Conservation (phyloP, 2,329 filamentous ascomycete genomes). For the Aspergillus fijiensis region DNA sequence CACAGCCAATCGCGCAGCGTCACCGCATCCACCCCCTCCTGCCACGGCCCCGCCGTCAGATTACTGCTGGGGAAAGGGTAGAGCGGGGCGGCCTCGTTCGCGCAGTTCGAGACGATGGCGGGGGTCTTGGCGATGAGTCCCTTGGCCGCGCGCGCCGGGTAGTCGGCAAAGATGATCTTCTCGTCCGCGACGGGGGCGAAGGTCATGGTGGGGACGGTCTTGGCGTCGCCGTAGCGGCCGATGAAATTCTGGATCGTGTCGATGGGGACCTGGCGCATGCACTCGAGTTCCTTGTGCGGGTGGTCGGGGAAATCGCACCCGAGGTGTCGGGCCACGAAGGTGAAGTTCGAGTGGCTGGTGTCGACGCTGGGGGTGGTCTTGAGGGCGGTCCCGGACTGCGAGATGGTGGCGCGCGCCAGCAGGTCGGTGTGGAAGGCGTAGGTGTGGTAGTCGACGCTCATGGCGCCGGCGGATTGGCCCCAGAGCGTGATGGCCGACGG, state of each 20-base stretch:
- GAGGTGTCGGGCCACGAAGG: neutral
- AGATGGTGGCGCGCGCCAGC: neutral
- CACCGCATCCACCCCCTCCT: neutral
- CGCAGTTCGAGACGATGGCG: conserved; percentile 1
- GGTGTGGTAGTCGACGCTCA: conserved; percentile 3
- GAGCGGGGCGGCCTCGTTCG: neutral
- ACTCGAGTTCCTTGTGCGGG: neutral
- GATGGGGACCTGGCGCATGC: conserved; percentile 1
- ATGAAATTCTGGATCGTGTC: neutral
- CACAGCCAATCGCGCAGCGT: neutral
- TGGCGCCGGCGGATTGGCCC: conserved; percentile 1
- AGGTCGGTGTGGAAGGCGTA: neutral
- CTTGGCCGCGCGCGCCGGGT: neutral
- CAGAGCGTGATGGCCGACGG: neutral
- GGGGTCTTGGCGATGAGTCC: neutral
- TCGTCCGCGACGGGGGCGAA: conserved; percentile 1
- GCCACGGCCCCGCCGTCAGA: neutral
- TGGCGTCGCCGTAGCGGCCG: neutral
- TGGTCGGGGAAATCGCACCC: neutral
- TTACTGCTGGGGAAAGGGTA: neutral
- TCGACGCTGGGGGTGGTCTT: neutral
- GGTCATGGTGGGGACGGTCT: neutral
- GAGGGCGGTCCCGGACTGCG: neutral
- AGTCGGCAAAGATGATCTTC: neutral
- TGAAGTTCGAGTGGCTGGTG: neutral